Percentiles rank a stretch among this genome's conserved stretches.
Conservation (phyloP, 129 eudicot species). For the Artemisia argyi region DNA sequence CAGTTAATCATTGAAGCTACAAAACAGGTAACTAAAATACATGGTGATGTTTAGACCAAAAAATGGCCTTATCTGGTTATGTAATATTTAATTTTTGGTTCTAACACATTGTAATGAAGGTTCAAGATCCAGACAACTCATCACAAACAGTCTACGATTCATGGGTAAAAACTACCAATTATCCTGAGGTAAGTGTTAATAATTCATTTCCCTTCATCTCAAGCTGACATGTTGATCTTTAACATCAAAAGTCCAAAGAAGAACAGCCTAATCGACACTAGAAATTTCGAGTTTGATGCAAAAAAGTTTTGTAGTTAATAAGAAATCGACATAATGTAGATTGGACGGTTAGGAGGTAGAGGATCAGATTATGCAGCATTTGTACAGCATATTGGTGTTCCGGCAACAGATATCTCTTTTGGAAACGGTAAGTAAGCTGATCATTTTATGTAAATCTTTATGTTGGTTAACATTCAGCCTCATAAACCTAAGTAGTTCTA, state of each 20-base stretch:
- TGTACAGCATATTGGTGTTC: slow-evolving; percentile 85
- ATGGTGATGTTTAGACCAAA: background rate
- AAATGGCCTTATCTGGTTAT: too few species aligned
- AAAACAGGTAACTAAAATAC: slow-evolving; percentile 51
- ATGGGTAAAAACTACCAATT: slow-evolving; percentile 47
- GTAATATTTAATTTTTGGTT: too few species aligned
- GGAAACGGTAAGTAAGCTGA: slow-evolving; percentile 49
- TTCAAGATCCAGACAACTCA: slow-evolving; percentile 85
- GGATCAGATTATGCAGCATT: slow-evolving; percentile 87
- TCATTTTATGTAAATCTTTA: background rate
- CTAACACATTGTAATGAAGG: slow-evolving; percentile 43
- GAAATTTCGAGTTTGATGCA: background rate
- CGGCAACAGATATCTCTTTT: slow-evolving; percentile 64
- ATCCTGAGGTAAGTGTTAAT: slow-evolving; percentile 44
- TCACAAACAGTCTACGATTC: slow-evolving; percentile 75
- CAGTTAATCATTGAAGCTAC: slow-evolving; percentile 60
- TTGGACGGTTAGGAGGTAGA: slow-evolving; percentile 79
- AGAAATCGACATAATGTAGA: slow-evolving; percentile 34
- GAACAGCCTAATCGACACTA: background rate
- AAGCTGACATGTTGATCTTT: slow-evolving; percentile 9
- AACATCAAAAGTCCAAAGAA: background rate
- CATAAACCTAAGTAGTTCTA: too few species aligned
- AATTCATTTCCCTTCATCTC: background rate
- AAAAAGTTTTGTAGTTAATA: slow-evolving; percentile 12
- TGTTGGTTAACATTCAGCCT: too few species aligned